Conservation (phyloP, 192 early-diverging fungal species). For the Mortierella alpina region DNA sequence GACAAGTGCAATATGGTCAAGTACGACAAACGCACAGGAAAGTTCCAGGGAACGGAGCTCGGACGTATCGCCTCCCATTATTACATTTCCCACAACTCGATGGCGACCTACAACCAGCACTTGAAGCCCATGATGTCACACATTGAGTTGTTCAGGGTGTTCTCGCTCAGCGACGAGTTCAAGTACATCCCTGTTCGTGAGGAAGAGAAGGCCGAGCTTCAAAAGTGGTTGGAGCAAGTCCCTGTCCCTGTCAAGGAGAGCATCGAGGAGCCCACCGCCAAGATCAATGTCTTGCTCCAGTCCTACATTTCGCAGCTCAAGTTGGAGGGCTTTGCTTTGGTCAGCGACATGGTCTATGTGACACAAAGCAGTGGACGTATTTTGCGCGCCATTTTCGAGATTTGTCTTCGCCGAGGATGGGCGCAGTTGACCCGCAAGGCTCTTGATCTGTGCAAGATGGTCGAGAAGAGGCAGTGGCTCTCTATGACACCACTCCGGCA, state of each 20-base stretch:
- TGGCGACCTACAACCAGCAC: constrained; percentile 95
- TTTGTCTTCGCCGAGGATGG: constrained; percentile 95
- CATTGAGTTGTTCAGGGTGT: constrained; percentile 91
- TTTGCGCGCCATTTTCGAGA: constrained; percentile 96
- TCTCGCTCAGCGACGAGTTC: constrained; percentile 93
- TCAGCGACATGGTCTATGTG: constrained; percentile 98
- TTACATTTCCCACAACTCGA: constrained; percentile 92
- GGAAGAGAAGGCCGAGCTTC: constrained; percentile 93
- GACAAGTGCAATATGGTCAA: constrained; percentile 95
- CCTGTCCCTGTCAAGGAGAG: constrained; percentile 96
- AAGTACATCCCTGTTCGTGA: constrained; percentile 93
- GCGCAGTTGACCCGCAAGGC: constrained; percentile 88
- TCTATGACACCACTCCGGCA: constrained; percentile 97
- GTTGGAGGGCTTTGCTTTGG: constrained; percentile 93
- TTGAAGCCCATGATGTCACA: constrained; percentile 90
- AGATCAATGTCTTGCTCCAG: constrained; percentile 95
- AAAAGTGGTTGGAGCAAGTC: constrained; percentile 89
- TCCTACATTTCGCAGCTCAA: constrained; percentile 95
- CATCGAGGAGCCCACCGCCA: constrained; percentile 90
- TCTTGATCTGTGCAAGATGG: constrained; percentile 97
- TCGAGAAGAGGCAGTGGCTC: constrained; percentile 94
- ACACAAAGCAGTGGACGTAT: constrained; percentile 96
- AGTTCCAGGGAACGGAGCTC: constrained; percentile 89
- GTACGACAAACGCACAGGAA: constrained; percentile 93
- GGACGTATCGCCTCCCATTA: constrained; percentile 97